Percentiles rank a stretch among this genome's conserved stretches.
Conservation (phyloP, 257 asterid species). For the Nicotiana noctiflora region DNA sequence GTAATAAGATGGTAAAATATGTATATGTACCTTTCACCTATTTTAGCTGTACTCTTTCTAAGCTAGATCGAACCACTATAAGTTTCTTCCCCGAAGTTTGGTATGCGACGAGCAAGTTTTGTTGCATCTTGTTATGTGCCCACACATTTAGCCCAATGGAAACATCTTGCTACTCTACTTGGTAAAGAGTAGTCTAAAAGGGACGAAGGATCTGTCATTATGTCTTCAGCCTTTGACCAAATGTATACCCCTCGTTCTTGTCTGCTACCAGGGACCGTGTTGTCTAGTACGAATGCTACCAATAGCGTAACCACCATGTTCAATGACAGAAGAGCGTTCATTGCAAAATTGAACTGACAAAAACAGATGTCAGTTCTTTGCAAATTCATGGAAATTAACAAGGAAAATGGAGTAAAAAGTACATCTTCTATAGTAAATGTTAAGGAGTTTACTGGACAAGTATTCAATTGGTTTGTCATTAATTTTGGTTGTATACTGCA, state of each 20-base stretch:
- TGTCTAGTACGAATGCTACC: constrained; percentile 70
- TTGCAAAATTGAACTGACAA: constrained; percentile 68
- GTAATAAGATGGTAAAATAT: background rate
- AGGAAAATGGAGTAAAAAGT: background rate
- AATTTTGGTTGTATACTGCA: background rate
- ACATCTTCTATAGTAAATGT: background rate
- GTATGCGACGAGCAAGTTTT: background rate
- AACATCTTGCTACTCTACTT: constrained; percentile 39
- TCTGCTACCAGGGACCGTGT: constrained; percentile 81
- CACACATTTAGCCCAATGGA: constrained; percentile 70
- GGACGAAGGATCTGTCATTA: constrained; percentile 47
- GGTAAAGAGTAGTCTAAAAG: constrained; percentile 61
- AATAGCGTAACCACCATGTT: constrained; percentile 77
- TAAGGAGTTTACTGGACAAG: background rate
- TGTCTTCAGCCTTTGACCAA: constrained; percentile 72
- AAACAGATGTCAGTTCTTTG: constrained; percentile 12
- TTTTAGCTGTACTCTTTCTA: constrained; percentile 14
- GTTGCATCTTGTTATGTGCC: constrained; percentile 33
- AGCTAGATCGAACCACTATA: background rate
- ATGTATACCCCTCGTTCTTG: constrained; percentile 83
- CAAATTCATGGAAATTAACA: background rate
- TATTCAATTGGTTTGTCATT: background rate
- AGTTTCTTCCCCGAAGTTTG: background rate
- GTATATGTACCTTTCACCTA: constrained; percentile 12
- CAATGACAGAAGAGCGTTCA: constrained; percentile 72